Percentiles rank a stretch among this genome's conserved stretches.
These are phyloP conservation scores for Exsudoporus floridanus DNA, from an alignment of 1,284 basidiomycete species.

Conservation along the genomic window DNA sequence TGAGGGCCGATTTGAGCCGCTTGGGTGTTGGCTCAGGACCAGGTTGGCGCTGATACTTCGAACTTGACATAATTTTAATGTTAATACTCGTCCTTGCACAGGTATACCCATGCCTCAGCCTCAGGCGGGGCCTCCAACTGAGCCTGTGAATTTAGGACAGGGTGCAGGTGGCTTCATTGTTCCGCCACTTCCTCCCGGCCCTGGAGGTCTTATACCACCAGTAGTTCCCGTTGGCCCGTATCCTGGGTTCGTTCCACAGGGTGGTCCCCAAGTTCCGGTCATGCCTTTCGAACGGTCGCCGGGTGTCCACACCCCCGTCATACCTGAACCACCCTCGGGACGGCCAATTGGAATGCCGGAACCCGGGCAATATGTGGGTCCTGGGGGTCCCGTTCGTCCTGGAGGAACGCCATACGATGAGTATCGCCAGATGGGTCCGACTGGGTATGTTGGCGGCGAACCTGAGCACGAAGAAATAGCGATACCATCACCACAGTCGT, in stretches of 20 bases:
- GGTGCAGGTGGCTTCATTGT: slow-evolving; percentile 21
- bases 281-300: slow-evolving; percentile 28
- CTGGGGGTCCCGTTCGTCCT: slow-evolving; percentile 21
- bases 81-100: slow-evolving; percentile 13
- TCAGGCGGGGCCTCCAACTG: slow-evolving; percentile 1
- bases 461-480: slow-evolving; percentile 20
- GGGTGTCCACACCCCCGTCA: slow-evolving; percentile 18
- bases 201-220: slow-evolving; percentile 15
- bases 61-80: not conserved
- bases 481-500: slow-evolving; percentile 26
- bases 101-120: slow-evolving; percentile 30
- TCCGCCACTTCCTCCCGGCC: slow-evolving; percentile 23
- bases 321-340: slow-evolving; percentile 21
- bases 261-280: slow-evolving; percentile 20
- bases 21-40: slow-evolving; percentile 25
- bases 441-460: slow-evolving; percentile 3
- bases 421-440: slow-evolving; percentile 4
- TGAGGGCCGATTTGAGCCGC: slow-evolving; percentile 51
- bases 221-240: slow-evolving; percentile 20
- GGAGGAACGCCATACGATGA: slow-evolving; percentile 12
- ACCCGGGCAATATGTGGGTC: slow-evolving; percentile 14
- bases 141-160: slow-evolving; percentile 9
- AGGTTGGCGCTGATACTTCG: slow-evolving; percentile 9
- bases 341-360: slow-evolving; percentile 32
- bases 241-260: slow-evolving; percentile 37